phyloP scores from a whole-genome alignment of 2,329 filamentous ascomycete genomes.

The Ascomycota sp. region DNA sequence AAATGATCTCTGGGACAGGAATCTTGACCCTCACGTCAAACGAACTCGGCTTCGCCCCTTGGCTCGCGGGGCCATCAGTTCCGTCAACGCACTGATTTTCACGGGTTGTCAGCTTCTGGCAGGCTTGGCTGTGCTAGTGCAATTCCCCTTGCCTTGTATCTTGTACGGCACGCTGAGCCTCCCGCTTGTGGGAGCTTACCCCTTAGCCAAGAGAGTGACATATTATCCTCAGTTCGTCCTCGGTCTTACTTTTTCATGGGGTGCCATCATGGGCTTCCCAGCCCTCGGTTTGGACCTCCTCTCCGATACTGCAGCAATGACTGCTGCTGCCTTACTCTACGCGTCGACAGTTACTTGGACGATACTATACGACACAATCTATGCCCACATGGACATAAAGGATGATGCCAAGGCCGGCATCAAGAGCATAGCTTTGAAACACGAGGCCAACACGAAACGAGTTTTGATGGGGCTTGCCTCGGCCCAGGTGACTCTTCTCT shows the following conservation, averaged over 20 bases:
- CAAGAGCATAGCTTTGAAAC: constrained; percentile 66
- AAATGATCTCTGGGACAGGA: constrained; percentile 78
- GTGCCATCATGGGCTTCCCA: constrained; percentile 69
- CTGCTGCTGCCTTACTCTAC: constrained; percentile 48
- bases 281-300: constrained; percentile 60
- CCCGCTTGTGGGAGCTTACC: constrained; percentile 51
- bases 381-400: constrained; percentile 76
- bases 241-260: constrained; percentile 73
- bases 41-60: constrained; percentile 61
- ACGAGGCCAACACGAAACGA: constrained; percentile 54
- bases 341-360: constrained; percentile 68
- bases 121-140: constrained; percentile 50
- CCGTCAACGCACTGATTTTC: constrained; percentile 48
- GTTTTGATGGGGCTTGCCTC: constrained; percentile 49
- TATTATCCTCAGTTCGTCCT: constrained; percentile 72
- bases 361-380: constrained; percentile 77
- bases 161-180: constrained; percentile 59
- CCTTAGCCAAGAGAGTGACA: constrained; percentile 65
- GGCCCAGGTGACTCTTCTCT: constrained; percentile 46
- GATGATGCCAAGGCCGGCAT: constrained; percentile 73
- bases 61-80: constrained; percentile 53
- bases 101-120: constrained; percentile 52
- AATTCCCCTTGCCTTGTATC: constrained; percentile 52
- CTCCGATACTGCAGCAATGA: constrained; percentile 34
- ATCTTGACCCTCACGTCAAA: constrained; percentile 59